Evolutionary conservation across 805 yeast species (phyloP).

Genomic region (Candida ovalis): DNA sequence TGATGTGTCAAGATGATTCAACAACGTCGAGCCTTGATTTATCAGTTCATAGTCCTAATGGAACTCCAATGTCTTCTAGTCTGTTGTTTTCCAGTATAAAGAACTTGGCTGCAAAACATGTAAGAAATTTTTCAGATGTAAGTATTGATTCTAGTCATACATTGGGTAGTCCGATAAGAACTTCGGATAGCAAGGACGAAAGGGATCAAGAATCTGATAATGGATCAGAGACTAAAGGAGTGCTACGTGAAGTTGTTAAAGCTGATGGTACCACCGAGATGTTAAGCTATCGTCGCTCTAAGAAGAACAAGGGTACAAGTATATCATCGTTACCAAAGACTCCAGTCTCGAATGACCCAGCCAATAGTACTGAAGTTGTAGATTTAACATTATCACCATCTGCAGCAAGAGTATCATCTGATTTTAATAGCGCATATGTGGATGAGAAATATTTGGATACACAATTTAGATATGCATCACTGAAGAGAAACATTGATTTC

Average conservation of each 20-base stretch:
- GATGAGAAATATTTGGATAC: slow-evolving; percentile 59
- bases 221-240: slow-evolving; percentile 10
- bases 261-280: slow-evolving; percentile 28
- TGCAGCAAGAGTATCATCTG: slow-evolving; percentile 12
- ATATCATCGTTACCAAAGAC: slow-evolving; percentile 20
- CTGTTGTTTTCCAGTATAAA: slow-evolving; percentile 22
- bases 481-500: slow-evolving; percentile 66
- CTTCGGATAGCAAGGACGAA: slow-evolving; percentile 6
- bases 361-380: slow-evolving; percentile 10
- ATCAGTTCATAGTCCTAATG: slow-evolving; percentile 14
- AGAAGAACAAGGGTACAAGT: slow-evolving; percentile 17
- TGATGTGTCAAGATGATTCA: slow-evolving; percentile 2
- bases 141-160: slow-evolving; percentile 15
- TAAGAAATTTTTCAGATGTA: slow-evolving; percentile 17
- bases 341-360: slow-evolving; percentile 11
- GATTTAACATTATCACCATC: slow-evolving; percentile 2
- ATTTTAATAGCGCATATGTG: slow-evolving; percentile 45
- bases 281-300: slow-evolving; percentile 28
- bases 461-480: slow-evolving; percentile 58
- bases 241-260: slow-evolving; percentile 16
- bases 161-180: slow-evolving; percentile 10
- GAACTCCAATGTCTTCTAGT: slow-evolving; percentile 6
- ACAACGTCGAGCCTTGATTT: slow-evolving; percentile 16
- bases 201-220: slow-evolving; percentile 5
- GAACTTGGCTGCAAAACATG: slow-evolving; percentile 16